Evolutionary conservation across 1,284 basidiomycete genomes (phyloP).

Genomic region (Malassezia psittaci): DNA sequence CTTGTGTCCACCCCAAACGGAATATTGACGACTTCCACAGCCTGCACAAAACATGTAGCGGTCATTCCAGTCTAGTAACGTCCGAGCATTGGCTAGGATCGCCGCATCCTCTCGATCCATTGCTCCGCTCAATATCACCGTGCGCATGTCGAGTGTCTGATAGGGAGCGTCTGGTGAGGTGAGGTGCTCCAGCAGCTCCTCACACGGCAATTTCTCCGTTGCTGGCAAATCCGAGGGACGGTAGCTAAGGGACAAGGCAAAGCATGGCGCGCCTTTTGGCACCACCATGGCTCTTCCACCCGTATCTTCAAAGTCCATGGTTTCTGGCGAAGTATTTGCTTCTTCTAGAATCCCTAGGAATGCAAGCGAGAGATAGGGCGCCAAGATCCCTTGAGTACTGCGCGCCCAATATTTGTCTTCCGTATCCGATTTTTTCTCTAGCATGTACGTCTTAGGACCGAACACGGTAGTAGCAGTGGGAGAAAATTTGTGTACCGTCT

Average conservation of each 20-base stretch:
- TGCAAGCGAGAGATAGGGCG: conserved; percentile 27
- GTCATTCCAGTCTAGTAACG: conserved; percentile 44
- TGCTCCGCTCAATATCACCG: conserved; percentile 20
- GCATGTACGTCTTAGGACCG: conserved; percentile 28
- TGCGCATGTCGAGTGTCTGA: conserved; percentile 39
- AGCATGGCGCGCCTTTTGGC: conserved; percentile 34
- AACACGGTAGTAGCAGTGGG: conserved; percentile 17
- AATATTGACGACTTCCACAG: conserved; percentile 71
- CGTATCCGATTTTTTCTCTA: conserved; percentile 9
- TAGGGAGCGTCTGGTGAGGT: conserved; percentile 10
- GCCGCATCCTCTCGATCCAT: conserved; percentile 31
- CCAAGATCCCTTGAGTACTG: conserved; percentile 26
- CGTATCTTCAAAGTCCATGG: conserved; percentile 18
- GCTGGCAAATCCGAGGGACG: conserved; percentile 10
- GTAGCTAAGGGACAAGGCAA: conserved; percentile 40
- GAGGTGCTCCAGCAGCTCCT: conserved; percentile 15
- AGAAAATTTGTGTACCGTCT: conserved; percentile 20
- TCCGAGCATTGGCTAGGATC: conserved; percentile 33
- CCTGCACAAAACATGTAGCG: conserved; percentile 67
- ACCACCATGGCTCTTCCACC: conserved; percentile 9
- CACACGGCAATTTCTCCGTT: conserved; percentile 8
- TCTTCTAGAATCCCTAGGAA: conserved; percentile 39
- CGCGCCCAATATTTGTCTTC: conserved; percentile 20
- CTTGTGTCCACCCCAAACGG: conserved; percentile 94
- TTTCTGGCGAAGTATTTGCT: conserved; percentile 17